Evolutionary conservation across 2,329 filamentous ascomycete species (phyloP).

Genomic region (Fusarium clavum): DNA sequence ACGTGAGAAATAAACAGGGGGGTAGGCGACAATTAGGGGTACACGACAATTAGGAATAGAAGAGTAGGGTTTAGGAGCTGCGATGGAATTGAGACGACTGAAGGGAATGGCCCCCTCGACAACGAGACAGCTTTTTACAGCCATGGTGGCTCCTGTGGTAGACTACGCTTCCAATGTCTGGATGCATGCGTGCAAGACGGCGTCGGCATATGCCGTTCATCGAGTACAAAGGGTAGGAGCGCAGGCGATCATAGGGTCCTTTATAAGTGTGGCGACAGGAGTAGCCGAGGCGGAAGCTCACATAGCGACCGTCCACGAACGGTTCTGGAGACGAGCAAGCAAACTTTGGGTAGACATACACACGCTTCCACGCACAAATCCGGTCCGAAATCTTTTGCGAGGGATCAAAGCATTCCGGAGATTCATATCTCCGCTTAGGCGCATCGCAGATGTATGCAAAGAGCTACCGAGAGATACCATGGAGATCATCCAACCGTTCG

Average conservation of each 20-base stretch:
- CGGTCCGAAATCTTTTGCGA: no score
- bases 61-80: not conserved
- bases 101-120: no score
- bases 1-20: not conserved
- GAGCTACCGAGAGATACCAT: no score
- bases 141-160: not conserved
- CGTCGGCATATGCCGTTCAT: constrained; percentile 6
- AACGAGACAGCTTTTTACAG: no score
- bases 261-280: not conserved
- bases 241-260: not conserved
- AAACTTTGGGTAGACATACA: no score
- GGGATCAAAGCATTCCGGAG: no score
- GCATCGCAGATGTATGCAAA: no score
- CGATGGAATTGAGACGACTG: no score
- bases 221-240: constrained; percentile 19
- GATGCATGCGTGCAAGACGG: constrained; percentile 8
- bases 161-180: constrained; percentile 32
- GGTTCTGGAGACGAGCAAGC: no score
- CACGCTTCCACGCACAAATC: no score
- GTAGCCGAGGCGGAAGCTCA: not conserved
- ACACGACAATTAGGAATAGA: not conserved
- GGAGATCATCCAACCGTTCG: no score
- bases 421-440: no score
- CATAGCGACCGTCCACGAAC: not conserved
- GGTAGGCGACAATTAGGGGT: not conserved